A percentile compares a stretch with the other conserved stretches of the same genome.
These are phyloP conservation scores for Elongisporangium prolatum DNA, from an alignment of 352 stramenopile species.

Conservation along the genomic window DNA sequence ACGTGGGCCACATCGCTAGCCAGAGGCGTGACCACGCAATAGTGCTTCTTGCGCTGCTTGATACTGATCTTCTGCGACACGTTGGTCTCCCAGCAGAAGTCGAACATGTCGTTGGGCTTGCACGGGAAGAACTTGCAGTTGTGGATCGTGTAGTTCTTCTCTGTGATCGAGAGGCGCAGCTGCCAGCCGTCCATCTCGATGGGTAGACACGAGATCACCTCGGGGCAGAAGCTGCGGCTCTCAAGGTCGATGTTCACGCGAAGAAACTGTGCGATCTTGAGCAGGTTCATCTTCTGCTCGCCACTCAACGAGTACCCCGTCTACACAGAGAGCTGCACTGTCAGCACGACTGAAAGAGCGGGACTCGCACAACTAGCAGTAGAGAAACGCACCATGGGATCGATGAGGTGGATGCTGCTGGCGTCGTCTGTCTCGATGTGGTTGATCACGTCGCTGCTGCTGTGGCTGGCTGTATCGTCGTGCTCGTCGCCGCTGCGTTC, in stretches of 20 bases:
- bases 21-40: constrained; percentile 73
- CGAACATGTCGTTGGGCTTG: constrained; percentile 67
- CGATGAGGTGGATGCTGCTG: constrained; percentile 37
- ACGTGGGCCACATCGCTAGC: constrained; percentile 74
- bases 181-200: constrained; percentile 88
- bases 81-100: constrained; percentile 87
- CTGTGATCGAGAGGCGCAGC: constrained; percentile 76
- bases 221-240: constrained; percentile 74
- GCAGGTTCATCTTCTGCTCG: constrained; percentile 51
- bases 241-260: constrained; percentile 79
- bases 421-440: constrained; percentile 59
- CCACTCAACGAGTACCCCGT: constrained; percentile 63
- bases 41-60: constrained; percentile 78
- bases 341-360: background rate
- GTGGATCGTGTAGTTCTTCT: constrained; percentile 88
- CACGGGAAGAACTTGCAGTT: constrained; percentile 87
- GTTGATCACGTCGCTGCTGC: constrained; percentile 34
- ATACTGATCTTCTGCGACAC: constrained; percentile 72
- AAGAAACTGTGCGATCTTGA: constrained; percentile 75
- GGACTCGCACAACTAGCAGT: background rate
- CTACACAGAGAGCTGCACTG: constrained; percentile 3
- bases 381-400: constrained; percentile 21
- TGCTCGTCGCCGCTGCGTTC: constrained; percentile 24
- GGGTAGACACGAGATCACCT: constrained; percentile 82
- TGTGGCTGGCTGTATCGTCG: constrained; percentile 37